Evolutionary conservation across 106 monocot species (phyloP), one percentile per base, ranked within the genome.

Genomic region (Ottelia alismoides): DNA sequence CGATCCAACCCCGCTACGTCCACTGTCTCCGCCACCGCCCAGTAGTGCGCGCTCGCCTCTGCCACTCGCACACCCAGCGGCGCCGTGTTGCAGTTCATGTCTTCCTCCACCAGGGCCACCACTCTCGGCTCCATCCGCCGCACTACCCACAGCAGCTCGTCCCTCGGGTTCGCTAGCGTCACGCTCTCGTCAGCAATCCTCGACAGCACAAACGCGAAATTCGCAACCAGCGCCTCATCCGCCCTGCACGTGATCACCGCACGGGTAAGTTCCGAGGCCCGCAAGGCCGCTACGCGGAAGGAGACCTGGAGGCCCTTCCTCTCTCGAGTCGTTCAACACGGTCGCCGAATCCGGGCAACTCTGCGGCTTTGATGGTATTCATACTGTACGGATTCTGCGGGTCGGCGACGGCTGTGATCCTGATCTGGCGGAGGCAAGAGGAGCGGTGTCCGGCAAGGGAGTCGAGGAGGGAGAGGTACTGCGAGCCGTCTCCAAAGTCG

Each of bases 151-250:
- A n/a, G n/a, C n/a, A n/a, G n/a, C n/a, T n/a, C n/a, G n/a, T n/a
- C n/a, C n/a, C n/a, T n/a, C n/a, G n/a, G n/a, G n/a, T n/a, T n/a
- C n/a, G n/a, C n/a, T n/a, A n/a, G n/a, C n/a, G n/a, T n/a, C n/a
- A 87, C 87, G 75, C 82, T 82, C 66, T 87, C 87, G 59, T 87
- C 87, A 11, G 87, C 67, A 19, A 87, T 46, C 19, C 75, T 58
- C 12, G 74, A 75, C 20, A 87, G 78, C 26, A 69, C 48, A 64
- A 75, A 87, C 10, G 87, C 63, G 26, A 87, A 67, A 71, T 82
- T 87, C 14, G 82, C 87, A 1, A 70, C 87, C 32, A 87, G 57
- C 25, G 87, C 82, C 55, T 87, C 87, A 2, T 62, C 78, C 2
- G 65, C 56, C 49, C 78, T 78, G 75, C 82, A 82, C 0, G 62